Conservation (phyloP, 495 filamentous ascomycete genomes). For the Durotheca rogersii region DNA sequence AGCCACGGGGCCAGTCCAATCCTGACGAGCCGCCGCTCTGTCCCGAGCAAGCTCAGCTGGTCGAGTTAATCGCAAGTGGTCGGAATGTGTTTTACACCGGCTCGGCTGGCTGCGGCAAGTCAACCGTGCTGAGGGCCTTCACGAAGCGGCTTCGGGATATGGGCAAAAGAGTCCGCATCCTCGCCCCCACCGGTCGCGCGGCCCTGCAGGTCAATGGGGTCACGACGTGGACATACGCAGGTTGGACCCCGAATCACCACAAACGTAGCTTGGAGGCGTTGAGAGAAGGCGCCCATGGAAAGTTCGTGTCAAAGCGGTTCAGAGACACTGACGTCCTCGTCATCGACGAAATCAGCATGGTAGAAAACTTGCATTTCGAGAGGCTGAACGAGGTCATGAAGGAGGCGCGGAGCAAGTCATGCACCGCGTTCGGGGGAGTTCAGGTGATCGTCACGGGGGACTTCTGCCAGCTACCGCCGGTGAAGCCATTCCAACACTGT, state of each 20-base stretch:
- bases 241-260: constrained; percentile 47
- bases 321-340: constrained; percentile 45
- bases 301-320: constrained; percentile 35
- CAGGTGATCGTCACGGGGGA: constrained; percentile 93
- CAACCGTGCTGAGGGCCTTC: constrained; percentile 55
- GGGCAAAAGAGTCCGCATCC: constrained; percentile 46
- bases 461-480: constrained; percentile 93
- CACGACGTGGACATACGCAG: constrained; percentile 57
- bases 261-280: constrained; percentile 27
- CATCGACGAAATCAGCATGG: constrained; percentile 52
- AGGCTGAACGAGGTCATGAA: constrained; percentile 56
- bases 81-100: constrained; percentile 64
- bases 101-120: constrained; percentile 62
- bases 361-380: constrained; percentile 57
- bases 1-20: background rate
- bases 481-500: constrained; percentile 79
- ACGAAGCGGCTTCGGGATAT: constrained; percentile 36
- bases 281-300: constrained; percentile 3
- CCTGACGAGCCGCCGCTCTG: constrained; percentile 20
- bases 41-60: constrained; percentile 20
- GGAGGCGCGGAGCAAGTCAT: constrained; percentile 24
- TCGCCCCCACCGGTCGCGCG: constrained; percentile 59
- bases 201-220: constrained; percentile 55
- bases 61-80: constrained; percentile 22
- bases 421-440: constrained; percentile 80